phyloP scores from a whole-genome alignment of 768 basidiomycete species.

The Phanerodontia chrysosporium region DNA sequence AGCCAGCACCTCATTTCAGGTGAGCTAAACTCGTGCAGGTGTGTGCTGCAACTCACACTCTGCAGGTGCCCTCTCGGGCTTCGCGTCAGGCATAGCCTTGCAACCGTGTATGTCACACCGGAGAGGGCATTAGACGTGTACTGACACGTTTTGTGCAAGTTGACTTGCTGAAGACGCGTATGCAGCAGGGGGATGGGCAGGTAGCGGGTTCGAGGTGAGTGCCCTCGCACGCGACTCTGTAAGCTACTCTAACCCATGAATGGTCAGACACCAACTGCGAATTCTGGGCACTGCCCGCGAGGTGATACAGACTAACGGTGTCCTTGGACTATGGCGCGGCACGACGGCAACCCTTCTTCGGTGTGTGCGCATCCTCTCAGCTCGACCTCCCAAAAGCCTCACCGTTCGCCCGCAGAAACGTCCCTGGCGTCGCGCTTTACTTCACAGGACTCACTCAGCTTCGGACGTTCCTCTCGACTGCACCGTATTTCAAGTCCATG shows the following conservation, averaged over 20 bases:
- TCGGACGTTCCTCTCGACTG: slow-evolving; percentile 69
- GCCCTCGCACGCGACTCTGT: not conserved
- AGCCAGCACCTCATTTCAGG: slow-evolving; percentile 64
- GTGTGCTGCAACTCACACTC: no score
- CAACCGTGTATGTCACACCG: slow-evolving; percentile 63
- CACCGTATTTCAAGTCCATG: slow-evolving; percentile 57
- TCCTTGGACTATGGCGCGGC: slow-evolving; percentile 82
- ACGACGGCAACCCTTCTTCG: slow-evolving; percentile 76
- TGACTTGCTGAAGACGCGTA: slow-evolving; percentile 87
- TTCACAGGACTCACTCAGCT: slow-evolving; percentile 83
- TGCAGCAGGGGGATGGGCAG: slow-evolving; percentile 73
- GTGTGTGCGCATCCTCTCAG: slow-evolving; percentile 37
- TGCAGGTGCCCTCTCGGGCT: slow-evolving; percentile 73
- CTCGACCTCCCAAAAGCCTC: no score
- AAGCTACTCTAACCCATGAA: slow-evolving; percentile 1
- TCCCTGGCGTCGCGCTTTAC: slow-evolving; percentile 91
- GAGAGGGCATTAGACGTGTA: not conserved
- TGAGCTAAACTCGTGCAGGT: slow-evolving; percentile 18
- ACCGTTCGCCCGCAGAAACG: slow-evolving; percentile 54
- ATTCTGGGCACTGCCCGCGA: slow-evolving; percentile 50
- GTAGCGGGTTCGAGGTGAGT: slow-evolving; percentile 33
- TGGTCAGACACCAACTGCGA: slow-evolving; percentile 13
- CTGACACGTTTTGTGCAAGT: slow-evolving; percentile 38
- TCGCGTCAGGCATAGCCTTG: slow-evolving; percentile 67
- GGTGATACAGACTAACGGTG: slow-evolving; percentile 61